These are phyloP conservation scores for Perilla frutescens DNA, from an alignment of 257 asterid genomes.

Conservation along the genomic window DNA sequence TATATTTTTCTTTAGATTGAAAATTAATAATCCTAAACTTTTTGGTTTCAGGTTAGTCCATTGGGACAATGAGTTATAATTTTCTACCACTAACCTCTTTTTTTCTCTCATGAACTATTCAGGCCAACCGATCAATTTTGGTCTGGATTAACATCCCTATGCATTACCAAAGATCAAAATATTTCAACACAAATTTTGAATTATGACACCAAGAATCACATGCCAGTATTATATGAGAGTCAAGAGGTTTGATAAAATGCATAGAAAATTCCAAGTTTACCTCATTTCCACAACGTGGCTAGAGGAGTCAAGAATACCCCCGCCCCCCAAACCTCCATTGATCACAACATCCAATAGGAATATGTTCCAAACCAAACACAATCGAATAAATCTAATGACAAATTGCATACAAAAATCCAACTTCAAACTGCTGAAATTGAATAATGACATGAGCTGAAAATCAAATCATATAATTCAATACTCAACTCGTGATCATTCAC, in stretches of 20 bases:
- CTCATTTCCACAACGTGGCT: background rate
- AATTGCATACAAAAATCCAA: background rate
- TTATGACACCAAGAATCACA: background rate
- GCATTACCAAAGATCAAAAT: background rate
- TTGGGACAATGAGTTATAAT: too few relatives aligned
- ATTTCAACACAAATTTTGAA: background rate
- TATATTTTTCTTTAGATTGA: too few relatives aligned
- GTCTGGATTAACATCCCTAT: too few relatives aligned
- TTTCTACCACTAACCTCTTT: too few relatives aligned
- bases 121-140: too few relatives aligned
- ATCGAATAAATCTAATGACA: background rate
- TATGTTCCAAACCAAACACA: background rate
- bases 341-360: conserved; percentile 8
- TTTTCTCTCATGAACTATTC: too few relatives aligned
- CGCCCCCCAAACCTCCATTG: background rate
- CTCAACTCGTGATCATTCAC: too few relatives aligned
- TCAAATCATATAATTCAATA: too few relatives aligned
- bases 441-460: background rate
- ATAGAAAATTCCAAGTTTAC: background rate
- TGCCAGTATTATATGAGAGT: background rate
- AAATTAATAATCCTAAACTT: too few relatives aligned
- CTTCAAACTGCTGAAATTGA: conserved; percentile 13
- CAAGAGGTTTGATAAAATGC: conserved; percentile 1
- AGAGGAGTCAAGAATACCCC: too few relatives aligned
- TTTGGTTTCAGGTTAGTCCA: too few relatives aligned